phyloP scores from a whole-genome alignment of 1,284 basidiomycete genomes.

The Schizopora paradoxa region DNA sequence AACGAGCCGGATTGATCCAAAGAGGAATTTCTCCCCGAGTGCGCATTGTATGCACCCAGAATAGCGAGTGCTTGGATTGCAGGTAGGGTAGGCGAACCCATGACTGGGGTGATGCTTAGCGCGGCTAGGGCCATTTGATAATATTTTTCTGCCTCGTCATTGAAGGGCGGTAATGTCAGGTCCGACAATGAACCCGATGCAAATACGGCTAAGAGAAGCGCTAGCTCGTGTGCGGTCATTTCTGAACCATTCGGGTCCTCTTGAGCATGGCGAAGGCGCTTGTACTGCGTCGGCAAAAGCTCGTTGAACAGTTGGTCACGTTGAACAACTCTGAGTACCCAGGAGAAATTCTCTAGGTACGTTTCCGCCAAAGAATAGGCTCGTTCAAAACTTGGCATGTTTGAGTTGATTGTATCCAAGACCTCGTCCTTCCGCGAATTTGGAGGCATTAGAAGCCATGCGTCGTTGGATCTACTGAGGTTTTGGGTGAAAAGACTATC shows the following conservation, averaged over 20 bases:
- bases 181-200: conserved; percentile 22
- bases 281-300: conserved; percentile 32
- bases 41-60: conserved; percentile 23
- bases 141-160: conserved; percentile 25
- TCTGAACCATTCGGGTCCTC: not conserved
- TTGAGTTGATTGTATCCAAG: conserved; percentile 3
- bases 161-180: conserved; percentile 15
- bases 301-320: conserved; percentile 48
- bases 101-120: conserved; percentile 31
- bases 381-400: conserved; percentile 27
- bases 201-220: conserved; percentile 22
- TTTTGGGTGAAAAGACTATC: no score
- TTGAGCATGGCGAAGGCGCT: not conserved
- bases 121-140: conserved; percentile 30
- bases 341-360: conserved; percentile 53
- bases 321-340: conserved; percentile 51
- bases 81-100: conserved; percentile 32
- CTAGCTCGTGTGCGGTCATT: conserved; percentile 19
- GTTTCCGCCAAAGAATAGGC: conserved; percentile 42
- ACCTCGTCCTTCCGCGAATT: conserved; percentile 7
- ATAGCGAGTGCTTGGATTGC: conserved; percentile 30
- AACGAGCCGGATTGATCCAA: conserved; percentile 26
- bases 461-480: conserved; percentile 10
- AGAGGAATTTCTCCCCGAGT: conserved; percentile 23
- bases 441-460: conserved; percentile 10